Evolutionary conservation across 2,329 filamentous ascomycete species (phyloP).

Genomic region (Tolypocladium endophyticum): DNA sequence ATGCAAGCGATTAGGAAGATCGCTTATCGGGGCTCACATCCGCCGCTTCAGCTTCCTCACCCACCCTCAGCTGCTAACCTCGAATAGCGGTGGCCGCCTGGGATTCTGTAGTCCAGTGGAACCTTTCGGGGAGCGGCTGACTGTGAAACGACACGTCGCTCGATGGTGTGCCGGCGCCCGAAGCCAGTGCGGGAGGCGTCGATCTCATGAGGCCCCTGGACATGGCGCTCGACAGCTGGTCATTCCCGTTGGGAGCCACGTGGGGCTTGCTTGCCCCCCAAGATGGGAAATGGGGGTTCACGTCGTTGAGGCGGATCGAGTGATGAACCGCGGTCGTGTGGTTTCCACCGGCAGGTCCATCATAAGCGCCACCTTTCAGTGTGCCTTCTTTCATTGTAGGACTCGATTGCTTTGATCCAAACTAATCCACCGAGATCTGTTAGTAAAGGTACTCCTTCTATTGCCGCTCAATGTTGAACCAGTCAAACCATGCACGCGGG

Average conservation of each 20-base stretch:
- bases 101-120: conserved; percentile 35
- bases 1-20: background rate
- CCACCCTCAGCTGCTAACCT: conserved; percentile 16
- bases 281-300: conserved; percentile 7
- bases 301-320: conserved; percentile 16
- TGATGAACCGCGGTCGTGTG: conserved; percentile 1
- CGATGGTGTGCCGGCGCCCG: conserved; percentile 35
- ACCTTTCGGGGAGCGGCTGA: conserved; percentile 31
- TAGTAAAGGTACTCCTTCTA: conserved; percentile 21
- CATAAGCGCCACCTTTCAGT: conserved; percentile 29
- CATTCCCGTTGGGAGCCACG: conserved; percentile 10
- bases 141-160: conserved; percentile 26
- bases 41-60: background rate
- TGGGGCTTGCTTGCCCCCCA: conserved; percentile 7
- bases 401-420: conserved; percentile 49
- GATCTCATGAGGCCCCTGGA: conserved; percentile 28
- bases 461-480: background rate
- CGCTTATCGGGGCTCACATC: background rate
- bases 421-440: conserved; percentile 32
- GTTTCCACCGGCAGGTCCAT: conserved; percentile 3
- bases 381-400: conserved; percentile 39
- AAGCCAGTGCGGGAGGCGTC: conserved; percentile 33
- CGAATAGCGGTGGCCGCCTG: conserved; percentile 39
- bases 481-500: background rate
- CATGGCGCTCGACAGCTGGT: conserved; percentile 18